These are phyloP conservation scores for Kwoniella europaea DNA, from an alignment of 768 basidiomycete genomes.

Conservation along the genomic window DNA sequence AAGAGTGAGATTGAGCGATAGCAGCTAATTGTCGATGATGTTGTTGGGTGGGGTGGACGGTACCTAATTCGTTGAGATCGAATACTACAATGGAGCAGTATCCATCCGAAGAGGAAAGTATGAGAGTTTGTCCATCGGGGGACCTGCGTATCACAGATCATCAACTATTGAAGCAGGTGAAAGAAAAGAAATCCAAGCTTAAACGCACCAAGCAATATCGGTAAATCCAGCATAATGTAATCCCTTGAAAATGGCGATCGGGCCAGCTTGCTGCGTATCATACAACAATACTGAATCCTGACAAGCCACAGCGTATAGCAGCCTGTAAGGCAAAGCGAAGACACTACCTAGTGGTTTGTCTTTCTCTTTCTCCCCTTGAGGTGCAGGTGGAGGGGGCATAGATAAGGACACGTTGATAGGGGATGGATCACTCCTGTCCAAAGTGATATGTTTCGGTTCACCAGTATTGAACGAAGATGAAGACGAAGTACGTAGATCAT, in stretches of 20 bases:
- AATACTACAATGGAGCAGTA: conserved; percentile 93
- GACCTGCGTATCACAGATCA: conserved; percentile 67
- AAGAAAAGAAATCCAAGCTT: not conserved
- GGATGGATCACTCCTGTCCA: conserved; percentile 62
- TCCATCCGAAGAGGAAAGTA: conserved; percentile 90
- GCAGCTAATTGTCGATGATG: conserved; percentile 86
- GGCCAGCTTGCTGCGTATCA: conserved; percentile 93
- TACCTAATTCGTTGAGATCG: conserved; percentile 78
- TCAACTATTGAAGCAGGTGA: too few species aligned
- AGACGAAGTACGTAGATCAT: conserved; percentile 74
- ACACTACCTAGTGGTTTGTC: conserved; percentile 63
- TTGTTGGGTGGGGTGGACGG: conserved; percentile 86
- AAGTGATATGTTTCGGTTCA: conserved; percentile 66
- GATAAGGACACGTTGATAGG: conserved; percentile 59
- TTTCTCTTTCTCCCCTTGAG: conserved; percentile 39
- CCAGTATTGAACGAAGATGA: conserved; percentile 11
- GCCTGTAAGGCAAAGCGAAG: conserved; percentile 88
- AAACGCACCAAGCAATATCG: conserved; percentile 86
- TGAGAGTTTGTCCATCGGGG: conserved; percentile 88
- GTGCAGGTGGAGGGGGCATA: conserved; percentile 68
- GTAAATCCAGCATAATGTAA: conserved; percentile 98
- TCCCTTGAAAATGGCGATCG: conserved; percentile 87
- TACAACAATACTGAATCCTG: conserved; percentile 95
- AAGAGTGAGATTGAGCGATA: conserved; percentile 82
- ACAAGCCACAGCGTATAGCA: conserved; percentile 93